A percentile compares a stretch with the other conserved stretches of the same genome.
Evolutionary conservation across 768 basidiomycete species (phyloP).

Genomic region (Boletus subcaerulescens): DNA sequence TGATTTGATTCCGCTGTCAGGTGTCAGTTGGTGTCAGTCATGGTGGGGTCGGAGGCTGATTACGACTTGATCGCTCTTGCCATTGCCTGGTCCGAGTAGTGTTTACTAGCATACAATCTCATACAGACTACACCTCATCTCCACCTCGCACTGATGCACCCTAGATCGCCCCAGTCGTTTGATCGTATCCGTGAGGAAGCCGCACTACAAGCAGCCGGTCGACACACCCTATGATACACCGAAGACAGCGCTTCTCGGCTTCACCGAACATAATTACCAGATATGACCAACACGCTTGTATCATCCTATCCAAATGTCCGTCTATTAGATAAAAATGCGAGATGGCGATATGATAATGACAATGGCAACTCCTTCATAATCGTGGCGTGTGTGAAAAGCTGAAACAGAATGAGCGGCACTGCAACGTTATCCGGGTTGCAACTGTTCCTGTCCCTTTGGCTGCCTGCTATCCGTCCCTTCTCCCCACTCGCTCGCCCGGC

Average conservation of each 20-base stretch:
- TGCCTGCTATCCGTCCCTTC: slow-evolving; percentile 14
- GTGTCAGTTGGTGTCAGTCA: slow-evolving; percentile 8
- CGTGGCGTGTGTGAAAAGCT: slow-evolving; percentile 7
- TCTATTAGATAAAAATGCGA: slow-evolving; percentile 34
- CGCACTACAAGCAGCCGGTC: slow-evolving; percentile 30
- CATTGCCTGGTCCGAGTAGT: not conserved
- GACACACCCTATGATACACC: slow-evolving; percentile 6
- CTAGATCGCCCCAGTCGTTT: not conserved
- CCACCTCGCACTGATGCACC: too few species aligned
- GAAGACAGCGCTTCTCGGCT: slow-evolving; percentile 17
- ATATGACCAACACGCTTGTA: slow-evolving; percentile 22
- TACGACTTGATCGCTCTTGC: slow-evolving; percentile 11
- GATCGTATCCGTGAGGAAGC: slow-evolving; percentile 26
- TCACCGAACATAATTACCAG: slow-evolving; percentile 23
- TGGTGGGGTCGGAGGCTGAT: slow-evolving; percentile 15
- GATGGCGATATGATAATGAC: slow-evolving; percentile 21
- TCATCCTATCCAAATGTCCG: slow-evolving; percentile 35
- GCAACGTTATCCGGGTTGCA: slow-evolving; percentile 24
- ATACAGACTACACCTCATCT: too few species aligned
- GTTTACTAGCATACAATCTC: too few species aligned
- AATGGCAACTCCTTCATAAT: slow-evolving; percentile 25
- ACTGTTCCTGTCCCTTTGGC: slow-evolving; percentile 15
- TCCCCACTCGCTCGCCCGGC: slow-evolving; percentile 14
- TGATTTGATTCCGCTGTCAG: slow-evolving; percentile 32
- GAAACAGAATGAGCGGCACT: slow-evolving; percentile 5